Conservation (phyloP, 73 alveolate genomes). For the Symbiodinium natans region DNA sequence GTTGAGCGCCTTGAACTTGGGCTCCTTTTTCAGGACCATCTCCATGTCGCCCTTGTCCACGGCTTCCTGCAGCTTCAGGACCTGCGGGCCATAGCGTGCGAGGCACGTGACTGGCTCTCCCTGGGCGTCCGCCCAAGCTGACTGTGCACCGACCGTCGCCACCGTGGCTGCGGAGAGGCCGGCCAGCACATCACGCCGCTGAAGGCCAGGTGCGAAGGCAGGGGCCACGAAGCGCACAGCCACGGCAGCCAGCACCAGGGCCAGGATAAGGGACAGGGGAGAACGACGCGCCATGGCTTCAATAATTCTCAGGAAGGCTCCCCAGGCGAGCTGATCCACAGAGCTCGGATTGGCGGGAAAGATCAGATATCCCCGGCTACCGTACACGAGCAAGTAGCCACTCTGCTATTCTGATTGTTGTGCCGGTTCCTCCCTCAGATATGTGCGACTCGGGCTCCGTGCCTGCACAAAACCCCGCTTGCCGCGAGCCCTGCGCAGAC, state of each 20-base stretch:
- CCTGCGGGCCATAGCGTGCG: constrained; percentile 27
- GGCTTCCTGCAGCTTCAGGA: constrained; percentile 20
- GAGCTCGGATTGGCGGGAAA: no score
- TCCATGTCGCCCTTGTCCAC: constrained; percentile 66
- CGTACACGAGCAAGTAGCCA: no score
- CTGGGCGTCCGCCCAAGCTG: constrained; percentile 78
- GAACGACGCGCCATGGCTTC: neutral
- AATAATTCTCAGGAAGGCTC: neutral
- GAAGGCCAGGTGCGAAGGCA: neutral
- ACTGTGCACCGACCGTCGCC: constrained; percentile 40
- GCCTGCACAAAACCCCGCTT: neutral
- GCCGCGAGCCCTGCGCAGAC: neutral
- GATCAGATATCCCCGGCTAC: no score
- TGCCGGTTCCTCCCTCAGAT: no score
- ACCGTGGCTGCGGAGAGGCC: constrained; percentile 14
- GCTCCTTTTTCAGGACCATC: constrained; percentile 45
- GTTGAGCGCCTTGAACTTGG: constrained; percentile 62
- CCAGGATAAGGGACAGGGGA: neutral
- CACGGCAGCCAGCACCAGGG: neutral
- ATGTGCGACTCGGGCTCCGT: neutral
- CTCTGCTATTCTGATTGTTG: no score
- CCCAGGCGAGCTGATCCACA: neutral
- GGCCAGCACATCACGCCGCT: constrained; percentile 7
- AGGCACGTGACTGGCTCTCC: constrained; percentile 44
- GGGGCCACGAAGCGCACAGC: neutral